A percentile compares a stretch with the other conserved stretches of the same genome.
phyloP scores from a whole-genome alignment of 2,329 filamentous ascomycete species.

The Penicillium janthinellum region DNA sequence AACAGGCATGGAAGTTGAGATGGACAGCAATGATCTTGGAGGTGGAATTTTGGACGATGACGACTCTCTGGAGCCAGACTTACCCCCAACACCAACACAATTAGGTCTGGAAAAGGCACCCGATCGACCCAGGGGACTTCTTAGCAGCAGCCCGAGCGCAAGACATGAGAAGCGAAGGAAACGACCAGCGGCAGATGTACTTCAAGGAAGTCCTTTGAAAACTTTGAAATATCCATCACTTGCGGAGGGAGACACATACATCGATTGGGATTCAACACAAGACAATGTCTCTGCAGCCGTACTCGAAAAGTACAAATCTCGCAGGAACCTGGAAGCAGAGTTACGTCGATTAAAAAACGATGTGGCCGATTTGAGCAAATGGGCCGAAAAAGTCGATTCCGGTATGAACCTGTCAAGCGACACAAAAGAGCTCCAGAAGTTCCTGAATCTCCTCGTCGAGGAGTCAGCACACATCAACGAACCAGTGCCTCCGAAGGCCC shows the following conservation, averaged over 20 bases:
- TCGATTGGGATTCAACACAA: constrained; percentile 6
- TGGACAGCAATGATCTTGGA: constrained; percentile 22
- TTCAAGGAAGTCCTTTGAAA: constrained; percentile 37
- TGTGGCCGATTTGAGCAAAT: constrained; percentile 57
- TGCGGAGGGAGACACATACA: constrained; percentile 12
- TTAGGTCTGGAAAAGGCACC: constrained; percentile 41
- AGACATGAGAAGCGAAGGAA: constrained; percentile 32
- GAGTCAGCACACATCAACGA: constrained; percentile 30
- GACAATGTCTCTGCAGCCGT: constrained; percentile 27
- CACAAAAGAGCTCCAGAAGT: constrained; percentile 36
- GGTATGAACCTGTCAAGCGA: constrained; percentile 34
- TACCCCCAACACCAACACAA: constrained; percentile 56
- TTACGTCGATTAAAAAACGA: constrained; percentile 61
- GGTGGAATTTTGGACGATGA: constrained; percentile 31
- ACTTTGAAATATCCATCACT: constrained; percentile 21
- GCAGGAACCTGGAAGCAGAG: constrained; percentile 58
- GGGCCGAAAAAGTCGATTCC: constrained; percentile 57
- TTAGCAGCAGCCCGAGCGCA: constrained; percentile 43
- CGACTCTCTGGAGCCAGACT: constrained; percentile 60
- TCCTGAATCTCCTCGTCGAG: constrained; percentile 33
- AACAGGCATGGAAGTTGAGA: constrained; percentile 22
- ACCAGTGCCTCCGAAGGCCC: constrained; percentile 23
- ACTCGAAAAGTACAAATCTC: constrained; percentile 54
- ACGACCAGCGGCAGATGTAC: constrained; percentile 25
- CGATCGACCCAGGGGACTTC: constrained; percentile 32